Evolutionary conservation across 257 asterid genomes (phyloP), one percentile per base, ranked within the genome.

Genomic region (Lavandula angustifolia): DNA sequence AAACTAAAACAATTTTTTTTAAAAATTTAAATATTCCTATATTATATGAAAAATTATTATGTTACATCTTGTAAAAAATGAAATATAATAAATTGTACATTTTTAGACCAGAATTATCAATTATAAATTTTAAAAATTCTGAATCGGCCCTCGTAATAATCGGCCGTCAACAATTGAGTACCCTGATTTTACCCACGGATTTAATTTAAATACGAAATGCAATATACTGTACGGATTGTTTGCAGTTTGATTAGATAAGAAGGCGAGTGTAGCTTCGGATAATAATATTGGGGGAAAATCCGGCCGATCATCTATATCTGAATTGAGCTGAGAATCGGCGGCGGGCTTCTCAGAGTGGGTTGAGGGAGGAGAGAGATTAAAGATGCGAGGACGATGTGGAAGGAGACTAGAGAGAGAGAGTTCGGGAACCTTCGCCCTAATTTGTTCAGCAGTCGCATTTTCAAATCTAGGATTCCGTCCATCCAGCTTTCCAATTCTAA

Each of bases 331-430:
- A 56, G 37, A 73, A 53, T 75, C 43, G 71, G 73, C 7, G 70
- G 75, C 70, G 64, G 66, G 42, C 7, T 56, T 22, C 54, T 60
- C 60, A 71, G 76, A 42, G 63, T 60, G 73, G 74, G 42, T 60
- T 52, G 50, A 64, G 66, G 76, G 73, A 52, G 79, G 76, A 74
- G 77, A 62, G 60, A 85, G 79, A 78, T 75, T 76, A 67, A 82
- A 83, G 94, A 87, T 90, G 97, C 99, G 89, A 85, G 96, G 99
- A 81, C 75, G 88, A 92, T 94, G 99, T 94, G 96, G 96, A 94
- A 90, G 94, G 92, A 87, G 86, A 90, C 78, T 79, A 81, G 81
- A 87, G 88, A 90, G 72, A 78, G 99, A 82, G 95, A 90, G 77
- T 73, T 80, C 75, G 97, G 99, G 75, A 90, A 79, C 77, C 82